Percentiles rank a stretch among this genome's conserved stretches.
phyloP scores from a whole-genome alignment of 768 basidiomycete genomes.

The Mycena metata region DNA sequence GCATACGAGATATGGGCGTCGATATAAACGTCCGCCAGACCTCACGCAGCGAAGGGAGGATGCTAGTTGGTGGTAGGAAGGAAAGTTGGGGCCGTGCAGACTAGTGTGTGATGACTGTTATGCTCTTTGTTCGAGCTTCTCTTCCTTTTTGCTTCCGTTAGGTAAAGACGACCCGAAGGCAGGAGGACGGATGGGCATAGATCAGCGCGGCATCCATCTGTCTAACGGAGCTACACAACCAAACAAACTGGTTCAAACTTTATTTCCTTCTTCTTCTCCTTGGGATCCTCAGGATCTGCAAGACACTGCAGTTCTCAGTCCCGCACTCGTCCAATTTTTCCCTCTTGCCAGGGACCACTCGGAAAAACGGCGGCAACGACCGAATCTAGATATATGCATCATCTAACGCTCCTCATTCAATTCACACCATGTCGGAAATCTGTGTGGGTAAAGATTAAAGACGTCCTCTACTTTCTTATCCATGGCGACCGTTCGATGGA shows the following conservation, averaged over 20 bases:
- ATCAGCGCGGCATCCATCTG: slow-evolving; percentile 1
- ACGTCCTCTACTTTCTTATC: not conserved
- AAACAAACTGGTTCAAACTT: not conserved
- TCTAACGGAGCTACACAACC: not conserved
- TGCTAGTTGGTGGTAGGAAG: slow-evolving; percentile 15
- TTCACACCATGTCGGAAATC: slow-evolving; percentile 3
- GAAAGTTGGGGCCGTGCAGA: not conserved
- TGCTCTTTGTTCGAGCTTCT: not conserved
- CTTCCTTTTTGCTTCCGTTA: slow-evolving; percentile 22
- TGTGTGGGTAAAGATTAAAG: not conserved
- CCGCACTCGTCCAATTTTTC: not conserved
- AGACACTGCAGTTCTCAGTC: too few species aligned
- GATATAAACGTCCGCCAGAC: not conserved
- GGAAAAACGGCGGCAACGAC: not conserved
- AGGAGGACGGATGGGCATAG: slow-evolving; percentile 12
- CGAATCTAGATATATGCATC: slow-evolving; percentile 13
- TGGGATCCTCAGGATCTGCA: not conserved
- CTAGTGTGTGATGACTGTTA: not conserved
- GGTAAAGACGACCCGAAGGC: not conserved
- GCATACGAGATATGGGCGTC: slow-evolving; percentile 51
- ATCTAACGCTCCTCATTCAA: not conserved
- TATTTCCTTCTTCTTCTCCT: not conserved
- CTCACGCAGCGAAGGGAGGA: not conserved
- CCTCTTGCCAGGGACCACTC: not conserved
- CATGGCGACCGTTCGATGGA: slow-evolving; percentile 17